phyloP scores from a whole-genome alignment of 2,329 filamentous ascomycete species.

The Ophioceras dolichostomum region DNA sequence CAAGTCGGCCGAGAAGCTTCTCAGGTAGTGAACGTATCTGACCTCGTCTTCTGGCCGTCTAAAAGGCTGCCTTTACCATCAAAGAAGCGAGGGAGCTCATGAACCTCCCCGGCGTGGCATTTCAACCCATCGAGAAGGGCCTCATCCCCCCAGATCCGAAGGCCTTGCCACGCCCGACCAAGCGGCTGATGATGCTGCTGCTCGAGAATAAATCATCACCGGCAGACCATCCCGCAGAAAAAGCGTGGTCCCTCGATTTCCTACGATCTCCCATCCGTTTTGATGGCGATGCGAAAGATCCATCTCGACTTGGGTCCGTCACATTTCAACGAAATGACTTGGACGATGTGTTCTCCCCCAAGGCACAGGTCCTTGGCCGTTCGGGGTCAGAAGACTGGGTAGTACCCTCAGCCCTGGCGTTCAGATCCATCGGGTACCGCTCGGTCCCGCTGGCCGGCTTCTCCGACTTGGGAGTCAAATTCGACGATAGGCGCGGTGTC shows the following conservation, averaged over 20 bases:
- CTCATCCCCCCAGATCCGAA: conserved; percentile 58
- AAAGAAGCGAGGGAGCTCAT: conserved; percentile 88
- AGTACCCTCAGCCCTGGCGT: conserved; percentile 62
- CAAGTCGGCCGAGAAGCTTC: too few relatives aligned
- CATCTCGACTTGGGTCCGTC: conserved; percentile 46
- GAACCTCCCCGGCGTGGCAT: conserved; percentile 59
- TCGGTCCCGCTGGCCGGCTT: conserved; percentile 68
- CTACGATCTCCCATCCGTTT: conserved; percentile 69
- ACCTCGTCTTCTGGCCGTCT: conserved; percentile 1
- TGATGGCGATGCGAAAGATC: conserved; percentile 29
- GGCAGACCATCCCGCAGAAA: conserved; percentile 16
- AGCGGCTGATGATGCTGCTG: conserved; percentile 70
- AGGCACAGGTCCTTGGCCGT: conserved; percentile 33
- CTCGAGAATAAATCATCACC: conserved; percentile 50
- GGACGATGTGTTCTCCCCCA: conserved; percentile 39
- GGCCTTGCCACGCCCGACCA: conserved; percentile 61
- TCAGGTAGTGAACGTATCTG: not conserved
- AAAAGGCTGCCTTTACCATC: conserved; percentile 80
- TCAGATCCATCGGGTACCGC: conserved; percentile 92
- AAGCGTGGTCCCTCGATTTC: conserved; percentile 77
- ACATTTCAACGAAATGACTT: conserved; percentile 54
- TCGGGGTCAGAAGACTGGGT: too few relatives aligned
- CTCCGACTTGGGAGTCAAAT: conserved; percentile 59
- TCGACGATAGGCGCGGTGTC: conserved; percentile 61
- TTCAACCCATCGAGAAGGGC: conserved; percentile 53